phyloP scores from a whole-genome alignment of 164 flowering plant genomes.

The Tetrastigma voinierianum region DNA sequence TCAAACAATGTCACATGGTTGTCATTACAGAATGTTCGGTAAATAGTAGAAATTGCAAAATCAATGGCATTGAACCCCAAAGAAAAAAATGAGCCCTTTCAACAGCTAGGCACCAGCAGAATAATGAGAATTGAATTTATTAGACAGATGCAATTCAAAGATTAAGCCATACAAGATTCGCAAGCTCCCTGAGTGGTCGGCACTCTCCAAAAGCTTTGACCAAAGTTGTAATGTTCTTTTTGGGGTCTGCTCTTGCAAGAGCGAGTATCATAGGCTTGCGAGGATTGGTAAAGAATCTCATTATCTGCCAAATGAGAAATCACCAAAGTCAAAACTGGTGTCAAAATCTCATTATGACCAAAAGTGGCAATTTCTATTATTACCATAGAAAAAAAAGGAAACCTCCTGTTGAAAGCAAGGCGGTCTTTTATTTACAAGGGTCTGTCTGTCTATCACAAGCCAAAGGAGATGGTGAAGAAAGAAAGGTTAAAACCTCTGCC shows the following conservation, averaged over 20 bases:
- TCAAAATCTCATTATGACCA: background rate
- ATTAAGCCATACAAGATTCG: slow-evolving; percentile 58
- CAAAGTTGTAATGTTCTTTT: slow-evolving; percentile 68
- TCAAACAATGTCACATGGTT: slow-evolving; percentile 68
- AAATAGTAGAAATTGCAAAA: slow-evolving; percentile 7
- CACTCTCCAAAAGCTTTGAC: slow-evolving; percentile 90
- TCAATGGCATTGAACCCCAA: background rate
- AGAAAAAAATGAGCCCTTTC: background rate
- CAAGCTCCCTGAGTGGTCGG: slow-evolving; percentile 73
- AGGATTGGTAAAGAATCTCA: slow-evolving; percentile 75
- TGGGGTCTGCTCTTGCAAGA: slow-evolving; percentile 81
- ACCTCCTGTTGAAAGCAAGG: no score
- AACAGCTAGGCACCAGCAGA: background rate
- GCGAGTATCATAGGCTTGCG: slow-evolving; percentile 86
- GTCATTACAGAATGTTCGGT: slow-evolving; percentile 70
- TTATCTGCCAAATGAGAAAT: slow-evolving; percentile 45
- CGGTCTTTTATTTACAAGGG: no score
- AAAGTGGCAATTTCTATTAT: no score
- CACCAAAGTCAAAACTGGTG: background rate
- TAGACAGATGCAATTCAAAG: background rate
- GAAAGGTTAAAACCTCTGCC: slow-evolving; percentile 51
- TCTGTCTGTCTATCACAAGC: no score
- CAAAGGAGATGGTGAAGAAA: background rate
- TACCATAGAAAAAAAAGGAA: no score
- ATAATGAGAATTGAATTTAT: background rate